Percentiles rank a stretch among this genome's conserved stretches.
Conservation (phyloP, 257 asterid species). For the Nicotiana undulata region DNA sequence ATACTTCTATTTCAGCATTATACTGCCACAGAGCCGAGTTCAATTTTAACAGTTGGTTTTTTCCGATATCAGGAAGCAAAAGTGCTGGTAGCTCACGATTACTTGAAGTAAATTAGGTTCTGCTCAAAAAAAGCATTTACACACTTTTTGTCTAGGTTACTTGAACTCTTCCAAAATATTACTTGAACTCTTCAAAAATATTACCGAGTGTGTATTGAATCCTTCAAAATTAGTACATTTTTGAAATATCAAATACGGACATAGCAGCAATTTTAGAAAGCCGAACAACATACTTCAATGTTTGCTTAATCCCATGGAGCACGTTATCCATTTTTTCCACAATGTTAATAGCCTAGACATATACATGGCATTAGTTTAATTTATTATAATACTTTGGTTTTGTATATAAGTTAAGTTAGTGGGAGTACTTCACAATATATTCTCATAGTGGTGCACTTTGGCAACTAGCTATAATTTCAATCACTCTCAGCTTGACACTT, state of each 20-base stretch:
- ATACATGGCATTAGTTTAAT: neutral
- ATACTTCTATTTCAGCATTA: neutral
- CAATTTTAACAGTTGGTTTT: neutral
- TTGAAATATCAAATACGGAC: too few species aligned
- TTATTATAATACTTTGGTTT: neutral
- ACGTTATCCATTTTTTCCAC: neutral
- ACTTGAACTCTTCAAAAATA: too few species aligned
- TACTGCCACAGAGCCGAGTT: neutral
- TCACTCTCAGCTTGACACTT: neutral
- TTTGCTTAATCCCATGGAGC: too few species aligned
- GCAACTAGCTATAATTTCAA: neutral
- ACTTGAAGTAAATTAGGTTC: neutral
- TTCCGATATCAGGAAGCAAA: conserved; percentile 7
- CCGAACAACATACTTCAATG: too few species aligned
- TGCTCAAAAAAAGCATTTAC: neutral
- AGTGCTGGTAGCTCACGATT: conserved; percentile 21
- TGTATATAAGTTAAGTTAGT: neutral
- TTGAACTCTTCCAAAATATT: too few species aligned
- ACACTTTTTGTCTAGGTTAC: too few species aligned
- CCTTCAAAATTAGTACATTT: too few species aligned
- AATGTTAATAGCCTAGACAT: neutral
- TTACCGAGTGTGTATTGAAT: too few species aligned
- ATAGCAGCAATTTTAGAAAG: fast-evolving
- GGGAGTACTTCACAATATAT: neutral
- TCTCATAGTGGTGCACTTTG: neutral